Conservation (phyloP, 495 filamentous ascomycete species). For the Aspergillus diversus region DNA sequence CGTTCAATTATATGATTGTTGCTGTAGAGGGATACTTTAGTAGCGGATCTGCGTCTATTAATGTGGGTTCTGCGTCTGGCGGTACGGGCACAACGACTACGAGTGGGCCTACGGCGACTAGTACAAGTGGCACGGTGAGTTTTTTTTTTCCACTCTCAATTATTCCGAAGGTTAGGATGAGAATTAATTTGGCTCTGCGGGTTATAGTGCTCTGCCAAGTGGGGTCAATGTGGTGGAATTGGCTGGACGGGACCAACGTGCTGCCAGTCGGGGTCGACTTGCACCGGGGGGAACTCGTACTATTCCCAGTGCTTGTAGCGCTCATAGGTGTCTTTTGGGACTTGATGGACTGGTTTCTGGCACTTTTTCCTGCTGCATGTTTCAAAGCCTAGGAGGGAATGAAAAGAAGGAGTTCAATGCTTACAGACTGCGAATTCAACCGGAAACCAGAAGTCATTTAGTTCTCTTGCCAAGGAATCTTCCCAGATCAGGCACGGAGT, state of each 20-base stretch:
- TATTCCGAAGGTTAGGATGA: neutral
- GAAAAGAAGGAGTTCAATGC: too few relatives aligned
- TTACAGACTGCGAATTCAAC: neutral
- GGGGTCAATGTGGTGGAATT: constrained; percentile 2
- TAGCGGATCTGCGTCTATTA: neutral
- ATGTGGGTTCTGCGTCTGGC: neutral
- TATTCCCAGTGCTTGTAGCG: neutral
- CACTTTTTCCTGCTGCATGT: too few relatives aligned
- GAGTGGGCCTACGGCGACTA: neutral
- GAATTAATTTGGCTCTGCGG: neutral
- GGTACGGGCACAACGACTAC: neutral
- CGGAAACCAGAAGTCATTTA: neutral
- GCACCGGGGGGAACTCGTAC: neutral
- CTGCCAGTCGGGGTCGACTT: neutral
- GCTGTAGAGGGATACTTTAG: neutral
- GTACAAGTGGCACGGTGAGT: neutral
- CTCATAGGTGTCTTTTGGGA: too few relatives aligned
- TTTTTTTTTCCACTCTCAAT: neutral
- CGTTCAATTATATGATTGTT: neutral
- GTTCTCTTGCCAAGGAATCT: neutral
- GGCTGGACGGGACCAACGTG: neutral
- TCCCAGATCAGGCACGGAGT: neutral
- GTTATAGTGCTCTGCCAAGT: neutral
- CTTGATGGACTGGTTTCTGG: too few relatives aligned
- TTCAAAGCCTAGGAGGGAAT: too few relatives aligned